These are phyloP conservation scores for Cyberlindnera subsufficiens DNA, from an alignment of 805 yeast species.

Conservation along the genomic window DNA sequence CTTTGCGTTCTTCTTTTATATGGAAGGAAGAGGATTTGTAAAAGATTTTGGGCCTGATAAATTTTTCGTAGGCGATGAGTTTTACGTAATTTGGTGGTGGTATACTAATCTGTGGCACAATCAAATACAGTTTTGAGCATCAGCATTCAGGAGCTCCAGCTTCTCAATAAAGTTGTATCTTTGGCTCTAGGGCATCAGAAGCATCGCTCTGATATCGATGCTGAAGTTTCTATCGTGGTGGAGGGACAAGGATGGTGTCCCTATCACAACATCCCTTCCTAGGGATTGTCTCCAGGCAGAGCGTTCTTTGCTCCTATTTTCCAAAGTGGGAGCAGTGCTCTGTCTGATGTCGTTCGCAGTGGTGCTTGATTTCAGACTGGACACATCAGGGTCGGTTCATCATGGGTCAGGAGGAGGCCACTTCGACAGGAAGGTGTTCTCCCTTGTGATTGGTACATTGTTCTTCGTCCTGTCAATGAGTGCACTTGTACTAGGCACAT, in stretches of 20 bases:
- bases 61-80: slow-evolving; percentile 6
- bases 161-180: too few species aligned
- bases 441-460: slow-evolving; percentile 10
- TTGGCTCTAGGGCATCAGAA: too few species aligned
- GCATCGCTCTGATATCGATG: too few species aligned
- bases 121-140: too few species aligned
- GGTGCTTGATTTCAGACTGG: slow-evolving; percentile 15
- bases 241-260: slow-evolving; percentile 3
- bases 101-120: not conserved
- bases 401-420: not conserved
- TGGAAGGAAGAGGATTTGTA: not conserved
- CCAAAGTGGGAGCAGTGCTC: slow-evolving; percentile 17
- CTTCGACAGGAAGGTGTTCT: slow-evolving; percentile 4
- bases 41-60: not conserved
- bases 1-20: not conserved
- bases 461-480: slow-evolving; percentile 10
- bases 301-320: slow-evolving; percentile 17
- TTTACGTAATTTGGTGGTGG: slow-evolving; percentile 1
- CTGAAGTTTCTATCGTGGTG: too few species aligned
- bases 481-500: slow-evolving; percentile 12
- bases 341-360: slow-evolving; percentile 17
- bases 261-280: slow-evolving; percentile 17
- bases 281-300: slow-evolving; percentile 25
- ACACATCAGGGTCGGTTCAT: not conserved
- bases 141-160: too few species aligned